A percentile compares a stretch with the other conserved stretches of the same genome.
phyloP scores from a whole-genome alignment of 2,329 filamentous ascomycete species.

The Moelleriella libera region DNA sequence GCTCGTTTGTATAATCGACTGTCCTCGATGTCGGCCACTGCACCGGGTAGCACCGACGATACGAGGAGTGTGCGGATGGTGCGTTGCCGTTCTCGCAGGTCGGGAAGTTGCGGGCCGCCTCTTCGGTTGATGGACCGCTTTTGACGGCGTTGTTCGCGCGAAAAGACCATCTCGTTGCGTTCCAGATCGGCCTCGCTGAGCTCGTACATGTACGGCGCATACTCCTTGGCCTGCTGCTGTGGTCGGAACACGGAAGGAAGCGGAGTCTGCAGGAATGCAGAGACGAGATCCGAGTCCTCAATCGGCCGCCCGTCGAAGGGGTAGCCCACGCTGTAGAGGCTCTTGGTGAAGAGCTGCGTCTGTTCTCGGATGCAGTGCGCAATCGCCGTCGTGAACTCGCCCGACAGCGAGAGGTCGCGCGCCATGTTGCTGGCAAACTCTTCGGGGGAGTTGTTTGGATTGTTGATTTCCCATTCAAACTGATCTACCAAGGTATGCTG shows the following conservation, averaged over 20 bases:
- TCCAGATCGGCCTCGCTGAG: slow-evolving; percentile 83
- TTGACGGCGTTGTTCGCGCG: slow-evolving; percentile 83
- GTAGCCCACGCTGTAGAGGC: slow-evolving; percentile 84
- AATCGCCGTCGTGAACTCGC: slow-evolving; percentile 94
- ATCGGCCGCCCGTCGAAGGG: slow-evolving; percentile 88
- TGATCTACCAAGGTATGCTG: slow-evolving; percentile 89
- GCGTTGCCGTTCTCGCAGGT: slow-evolving; percentile 85
- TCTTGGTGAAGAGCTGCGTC: slow-evolving; percentile 84
- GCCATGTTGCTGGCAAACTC: slow-evolving; percentile 87
- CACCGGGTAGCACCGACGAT: slow-evolving; percentile 82
- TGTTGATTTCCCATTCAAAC: slow-evolving; percentile 99
- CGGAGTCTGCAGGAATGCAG: slow-evolving; percentile 76
- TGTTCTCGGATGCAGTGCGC: slow-evolving; percentile 97
- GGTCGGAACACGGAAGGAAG: slow-evolving; percentile 74
- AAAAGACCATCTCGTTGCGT: slow-evolving; percentile 81
- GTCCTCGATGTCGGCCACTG: slow-evolving; percentile 65
- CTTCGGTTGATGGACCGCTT: slow-evolving; percentile 91
- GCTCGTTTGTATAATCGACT: slow-evolving; percentile 76
- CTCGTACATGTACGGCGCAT: slow-evolving; percentile 85
- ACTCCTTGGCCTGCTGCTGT: slow-evolving; percentile 87
- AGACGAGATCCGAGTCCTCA: slow-evolving; percentile 78
- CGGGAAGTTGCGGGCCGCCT: slow-evolving; percentile 84
- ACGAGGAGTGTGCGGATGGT: slow-evolving; percentile 88
- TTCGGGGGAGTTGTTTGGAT: slow-evolving; percentile 83
- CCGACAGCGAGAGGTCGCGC: slow-evolving; percentile 75